These are phyloP conservation scores for Talaromyces rugulosus DNA, from an alignment of 2,329 filamentous ascomycete genomes.

Conservation along the genomic window DNA sequence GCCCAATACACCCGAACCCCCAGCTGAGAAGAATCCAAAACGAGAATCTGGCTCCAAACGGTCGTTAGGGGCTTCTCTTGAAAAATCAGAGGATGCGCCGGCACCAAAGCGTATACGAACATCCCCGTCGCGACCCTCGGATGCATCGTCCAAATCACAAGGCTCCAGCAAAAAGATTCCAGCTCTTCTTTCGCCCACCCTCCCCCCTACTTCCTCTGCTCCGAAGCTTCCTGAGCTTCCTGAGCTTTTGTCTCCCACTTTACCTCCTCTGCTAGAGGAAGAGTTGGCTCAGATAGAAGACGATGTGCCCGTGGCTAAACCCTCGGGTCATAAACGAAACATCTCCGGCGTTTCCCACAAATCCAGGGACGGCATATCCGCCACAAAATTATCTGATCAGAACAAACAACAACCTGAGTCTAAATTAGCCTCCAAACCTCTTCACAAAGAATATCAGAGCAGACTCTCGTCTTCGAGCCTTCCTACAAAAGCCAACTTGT, in stretches of 20 bases:
- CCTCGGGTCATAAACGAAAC: slow-evolving; percentile 15
- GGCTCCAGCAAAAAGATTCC: slow-evolving; percentile 25
- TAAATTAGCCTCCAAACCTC: slow-evolving; percentile 15
- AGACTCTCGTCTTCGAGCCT: slow-evolving; percentile 12
- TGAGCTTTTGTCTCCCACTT: slow-evolving; percentile 54
- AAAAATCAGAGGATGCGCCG: slow-evolving; percentile 15
- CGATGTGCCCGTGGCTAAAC: slow-evolving; percentile 20
- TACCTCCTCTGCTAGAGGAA: slow-evolving; percentile 53
- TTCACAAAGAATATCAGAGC: slow-evolving; percentile 13
- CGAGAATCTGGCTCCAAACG: slow-evolving; percentile 15
- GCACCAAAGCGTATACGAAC: slow-evolving; percentile 39
- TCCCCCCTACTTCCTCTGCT: slow-evolving; percentile 39
- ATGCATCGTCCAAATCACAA: slow-evolving; percentile 21
- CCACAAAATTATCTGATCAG: slow-evolving; percentile 16
- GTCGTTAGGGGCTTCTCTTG: slow-evolving; percentile 2
- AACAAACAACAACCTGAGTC: slow-evolving; percentile 15
- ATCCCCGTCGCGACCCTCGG: slow-evolving; percentile 28
- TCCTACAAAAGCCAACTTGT: slow-evolving; percentile 10
- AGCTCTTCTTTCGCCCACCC: slow-evolving; percentile 34
- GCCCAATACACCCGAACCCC: neutral
- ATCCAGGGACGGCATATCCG: slow-evolving; percentile 16
- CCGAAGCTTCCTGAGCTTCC: slow-evolving; percentile 49
- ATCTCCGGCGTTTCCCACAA: slow-evolving; percentile 15
- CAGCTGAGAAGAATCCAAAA: neutral
- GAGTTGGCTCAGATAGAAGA: slow-evolving; percentile 45